Evolutionary conservation across 1,284 basidiomycete species (phyloP), one percentile per base, ranked within the genome.

Genomic region (Leccinum griseonigrum): DNA sequence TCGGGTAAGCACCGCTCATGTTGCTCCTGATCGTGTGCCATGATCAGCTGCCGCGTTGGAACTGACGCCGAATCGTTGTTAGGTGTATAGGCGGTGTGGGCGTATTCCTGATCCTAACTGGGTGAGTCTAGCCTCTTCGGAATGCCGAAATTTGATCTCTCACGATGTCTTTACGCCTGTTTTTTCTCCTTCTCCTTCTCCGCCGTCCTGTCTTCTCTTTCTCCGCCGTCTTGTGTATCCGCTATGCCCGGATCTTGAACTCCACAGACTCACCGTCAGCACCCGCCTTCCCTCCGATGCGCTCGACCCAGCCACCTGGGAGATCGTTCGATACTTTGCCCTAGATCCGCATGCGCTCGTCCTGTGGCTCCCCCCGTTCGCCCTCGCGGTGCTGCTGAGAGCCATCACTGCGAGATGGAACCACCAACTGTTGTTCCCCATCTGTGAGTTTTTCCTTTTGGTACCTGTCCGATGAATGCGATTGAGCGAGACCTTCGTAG

Each of bases 1-100:
- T 97, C 11, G 95, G 95, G 82, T 91, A 68, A 64, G 82, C 69
- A 18, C 65, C 64, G 57, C 22, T 50, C 16, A 9, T 14, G 14
- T 60, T 28, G 10, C 54, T 50, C 59, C 46, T 58, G 26, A 46
- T 31, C n/a, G 22, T 22, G 22, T 22, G 22, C 22, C 22, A 55
- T 67, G 48, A n/a, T 11, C 13, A 55, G 10, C 50, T 57, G 52
- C 52, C 31, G 26, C 7, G 29, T n/a, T 31, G 18, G 36, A 8
- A 55, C 51, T 61, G 9, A 62, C 51, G 4, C 9, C 4, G 22
- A 8, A 48, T 43, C 13, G 8, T 53, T 28, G 2, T 34, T 46
- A 91, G 90, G 1, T 97, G 95, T 71, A 98, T 99, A 52, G 97
- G 97, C 11, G 97, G 97, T 28, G 94, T 99, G 28, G 97, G 97